phyloP scores from a whole-genome alignment of 495 filamentous ascomycete species.

The Cercophora scortea region DNA sequence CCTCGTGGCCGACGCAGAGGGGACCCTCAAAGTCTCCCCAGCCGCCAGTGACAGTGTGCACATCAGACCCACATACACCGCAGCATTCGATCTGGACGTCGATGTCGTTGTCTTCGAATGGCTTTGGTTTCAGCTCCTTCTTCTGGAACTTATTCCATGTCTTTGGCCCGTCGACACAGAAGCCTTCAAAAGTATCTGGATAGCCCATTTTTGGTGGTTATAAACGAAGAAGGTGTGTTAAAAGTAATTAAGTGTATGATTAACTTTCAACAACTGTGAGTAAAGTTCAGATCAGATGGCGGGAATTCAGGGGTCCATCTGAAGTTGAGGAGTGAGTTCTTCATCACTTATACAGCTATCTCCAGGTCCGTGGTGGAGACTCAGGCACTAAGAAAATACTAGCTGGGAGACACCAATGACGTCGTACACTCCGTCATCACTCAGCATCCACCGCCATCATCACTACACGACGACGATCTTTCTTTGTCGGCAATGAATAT shows the following conservation, averaged over 20 bases:
- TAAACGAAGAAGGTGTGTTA: background rate
- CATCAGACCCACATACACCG: slow-evolving; percentile 72
- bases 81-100: slow-evolving; percentile 58
- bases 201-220: slow-evolving; percentile 51
- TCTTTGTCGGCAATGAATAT: background rate
- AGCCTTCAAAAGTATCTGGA: slow-evolving; percentile 70
- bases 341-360: no score
- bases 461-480: background rate
- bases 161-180: slow-evolving; percentile 30
- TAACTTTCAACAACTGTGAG: background rate
- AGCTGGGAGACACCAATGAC: background rate
- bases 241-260: background rate
- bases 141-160: slow-evolving; percentile 19
- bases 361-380: background rate
- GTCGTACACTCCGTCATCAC: background rate
- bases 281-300: background rate
- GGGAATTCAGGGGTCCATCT: no score
- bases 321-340: no score
- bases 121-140: slow-evolving; percentile 64
- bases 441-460: background rate
- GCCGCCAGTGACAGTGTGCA: slow-evolving; percentile 69
- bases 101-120: slow-evolving; percentile 66
- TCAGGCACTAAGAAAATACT: background rate
- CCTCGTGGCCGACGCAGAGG: slow-evolving; percentile 70
- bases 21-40: slow-evolving; percentile 62